A percentile compares a stretch with the other conserved stretches of the same genome.
phyloP scores from a whole-genome alignment of 169 alveolate genomes.

The Babesia caballi region DNA sequence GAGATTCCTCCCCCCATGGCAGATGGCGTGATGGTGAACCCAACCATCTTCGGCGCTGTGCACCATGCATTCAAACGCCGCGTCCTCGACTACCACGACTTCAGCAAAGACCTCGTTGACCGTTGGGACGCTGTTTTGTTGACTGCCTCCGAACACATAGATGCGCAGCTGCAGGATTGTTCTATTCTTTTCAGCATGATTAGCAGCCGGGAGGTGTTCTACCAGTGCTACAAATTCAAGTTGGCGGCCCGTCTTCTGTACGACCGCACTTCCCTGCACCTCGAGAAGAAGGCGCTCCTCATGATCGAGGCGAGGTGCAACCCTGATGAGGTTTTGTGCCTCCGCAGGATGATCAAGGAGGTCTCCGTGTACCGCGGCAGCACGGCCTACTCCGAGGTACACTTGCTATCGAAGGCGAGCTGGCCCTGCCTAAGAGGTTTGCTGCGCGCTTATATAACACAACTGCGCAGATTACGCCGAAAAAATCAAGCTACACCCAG shows the following conservation, averaged over 20 bases:
- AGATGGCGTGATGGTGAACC: neutral
- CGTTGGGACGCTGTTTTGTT: conserved; percentile 3
- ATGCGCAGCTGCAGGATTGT: neutral
- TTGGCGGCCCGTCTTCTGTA: conserved; percentile 15
- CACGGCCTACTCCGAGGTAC: neutral
- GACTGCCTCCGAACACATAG: neutral
- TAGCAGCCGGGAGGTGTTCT: neutral
- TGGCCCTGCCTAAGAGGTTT: conserved; percentile 24
- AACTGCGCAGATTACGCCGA: conserved; percentile 8
- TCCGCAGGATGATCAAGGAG: conserved; percentile 26
- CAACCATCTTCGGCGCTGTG: neutral
- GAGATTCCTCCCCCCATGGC: too few relatives aligned
- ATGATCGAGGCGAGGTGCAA: neutral
- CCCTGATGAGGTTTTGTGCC: neutral
- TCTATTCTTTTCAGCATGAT: neutral
- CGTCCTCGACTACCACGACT: neutral
- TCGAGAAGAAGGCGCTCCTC: neutral
- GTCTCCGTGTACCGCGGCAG: neutral
- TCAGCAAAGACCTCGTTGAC: conserved; percentile 12
- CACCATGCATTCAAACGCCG: neutral
- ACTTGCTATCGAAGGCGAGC: neutral
- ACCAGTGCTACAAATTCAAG: conserved; percentile 25
- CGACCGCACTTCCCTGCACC: neutral
- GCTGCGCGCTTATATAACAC: too few relatives aligned
- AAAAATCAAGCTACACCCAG: neutral